Percentiles rank a stretch among this genome's conserved stretches.
These are phyloP conservation scores for Phytophthora pisi DNA, from an alignment of 352 stramenopile species.

Conservation along the genomic window DNA sequence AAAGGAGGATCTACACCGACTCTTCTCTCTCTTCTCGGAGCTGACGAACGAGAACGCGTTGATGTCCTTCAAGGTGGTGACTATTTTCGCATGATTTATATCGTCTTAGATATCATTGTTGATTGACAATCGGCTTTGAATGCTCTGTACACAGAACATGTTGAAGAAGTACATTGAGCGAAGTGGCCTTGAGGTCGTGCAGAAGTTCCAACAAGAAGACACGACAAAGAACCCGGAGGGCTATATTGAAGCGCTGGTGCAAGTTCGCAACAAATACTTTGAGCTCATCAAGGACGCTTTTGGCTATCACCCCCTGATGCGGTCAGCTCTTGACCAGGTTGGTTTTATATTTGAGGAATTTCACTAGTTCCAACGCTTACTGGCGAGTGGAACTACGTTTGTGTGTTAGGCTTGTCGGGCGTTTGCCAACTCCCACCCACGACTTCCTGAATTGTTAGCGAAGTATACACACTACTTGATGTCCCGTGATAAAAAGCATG, in stretches of 20 bases:
- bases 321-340: slow-evolving; percentile 83
- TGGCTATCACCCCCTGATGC: slow-evolving; percentile 81
- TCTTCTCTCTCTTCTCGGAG: slow-evolving; percentile 87
- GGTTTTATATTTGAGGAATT: neutral
- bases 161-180: slow-evolving; percentile 87
- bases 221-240: slow-evolving; percentile 80
- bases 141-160: slow-evolving; percentile 65
- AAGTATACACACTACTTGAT: slow-evolving; percentile 89
- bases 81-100: slow-evolving; percentile 1
- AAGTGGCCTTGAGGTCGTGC: slow-evolving; percentile 77
- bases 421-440: slow-evolving; percentile 85
- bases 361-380: neutral
- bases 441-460: slow-evolving; percentile 78
- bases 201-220: slow-evolving; percentile 82
- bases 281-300: slow-evolving; percentile 88
- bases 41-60: slow-evolving; percentile 79
- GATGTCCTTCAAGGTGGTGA: slow-evolving; percentile 77
- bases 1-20: slow-evolving; percentile 73
- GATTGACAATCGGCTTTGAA: slow-evolving; percentile 12
- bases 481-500: slow-evolving; percentile 68
- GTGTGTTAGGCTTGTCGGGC: slow-evolving; percentile 66
- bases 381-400: neutral
- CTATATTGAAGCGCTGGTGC: slow-evolving; percentile 85
- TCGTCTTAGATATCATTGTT: slow-evolving; percentile 7
- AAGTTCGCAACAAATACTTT: slow-evolving; percentile 85